Evolutionary conservation across 257 asterid species (phyloP).

Genomic region (Primulina eburnea): DNA sequence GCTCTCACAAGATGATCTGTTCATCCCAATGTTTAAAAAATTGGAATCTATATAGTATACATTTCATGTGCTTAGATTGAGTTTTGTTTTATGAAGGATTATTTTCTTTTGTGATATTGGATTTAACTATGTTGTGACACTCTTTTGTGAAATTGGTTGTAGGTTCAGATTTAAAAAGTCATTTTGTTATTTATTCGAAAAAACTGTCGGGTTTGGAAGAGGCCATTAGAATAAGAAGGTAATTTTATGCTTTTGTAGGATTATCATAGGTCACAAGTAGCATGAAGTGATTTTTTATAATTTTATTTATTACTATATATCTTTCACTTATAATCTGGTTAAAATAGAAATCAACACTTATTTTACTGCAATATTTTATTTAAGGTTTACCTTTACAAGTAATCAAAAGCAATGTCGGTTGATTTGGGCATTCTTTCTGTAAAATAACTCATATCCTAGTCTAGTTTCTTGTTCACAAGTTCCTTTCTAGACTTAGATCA

Average conservation of each 20-base stretch:
- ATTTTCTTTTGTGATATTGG: slow-evolving; percentile 23
- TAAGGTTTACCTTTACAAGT: background rate
- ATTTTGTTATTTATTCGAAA: slow-evolving; percentile 59
- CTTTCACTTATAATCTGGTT: background rate
- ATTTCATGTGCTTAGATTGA: background rate
- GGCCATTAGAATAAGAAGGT: slow-evolving; percentile 79
- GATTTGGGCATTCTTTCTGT: background rate
- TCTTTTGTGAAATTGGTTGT: slow-evolving; percentile 27
- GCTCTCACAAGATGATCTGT: background rate
- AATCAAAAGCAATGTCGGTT: background rate
- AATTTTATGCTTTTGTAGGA: slow-evolving; percentile 8
- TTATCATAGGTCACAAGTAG: background rate
- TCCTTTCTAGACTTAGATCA: background rate
- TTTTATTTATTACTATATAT: background rate
- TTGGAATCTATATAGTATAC: background rate
- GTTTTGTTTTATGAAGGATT: background rate
- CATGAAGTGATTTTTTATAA: background rate
- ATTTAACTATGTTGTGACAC: slow-evolving; percentile 19
- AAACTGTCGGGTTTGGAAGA: slow-evolving; percentile 83
- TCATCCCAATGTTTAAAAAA: background rate
- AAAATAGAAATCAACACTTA: background rate
- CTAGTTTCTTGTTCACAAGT: background rate
- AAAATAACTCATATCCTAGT: background rate
- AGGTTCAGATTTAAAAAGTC: slow-evolving; percentile 35
- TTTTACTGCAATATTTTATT: background rate